Conservation (phyloP, 2,329 filamentous ascomycete species). For the Paradendryphiella salina region DNA sequence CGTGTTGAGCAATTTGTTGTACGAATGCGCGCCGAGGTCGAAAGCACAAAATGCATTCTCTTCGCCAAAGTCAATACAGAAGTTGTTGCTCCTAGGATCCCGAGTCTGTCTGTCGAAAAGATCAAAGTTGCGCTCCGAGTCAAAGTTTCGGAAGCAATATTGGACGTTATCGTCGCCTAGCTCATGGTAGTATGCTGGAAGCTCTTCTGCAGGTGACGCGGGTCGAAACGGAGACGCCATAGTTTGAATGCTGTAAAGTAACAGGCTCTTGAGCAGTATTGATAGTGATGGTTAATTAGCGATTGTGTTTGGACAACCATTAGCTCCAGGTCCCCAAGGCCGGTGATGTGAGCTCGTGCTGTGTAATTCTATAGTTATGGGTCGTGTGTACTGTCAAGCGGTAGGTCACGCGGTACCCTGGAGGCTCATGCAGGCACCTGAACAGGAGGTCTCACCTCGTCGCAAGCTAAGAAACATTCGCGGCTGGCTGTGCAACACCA, state of each 20-base stretch:
- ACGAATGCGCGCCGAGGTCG: constrained; percentile 53
- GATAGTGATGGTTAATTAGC: constrained; percentile 3
- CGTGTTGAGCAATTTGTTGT: constrained; percentile 44
- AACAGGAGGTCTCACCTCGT: constrained; percentile 32
- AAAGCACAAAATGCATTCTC: constrained; percentile 60
- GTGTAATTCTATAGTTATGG: constrained; percentile 15
- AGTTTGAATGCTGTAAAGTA: neutral
- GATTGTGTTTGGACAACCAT: constrained; percentile 2
- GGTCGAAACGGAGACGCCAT: constrained; percentile 39
- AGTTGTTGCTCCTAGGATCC: constrained; percentile 56
- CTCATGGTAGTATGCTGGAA: constrained; percentile 44
- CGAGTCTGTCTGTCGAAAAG: constrained; percentile 50
- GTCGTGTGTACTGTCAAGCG: constrained; percentile 25
- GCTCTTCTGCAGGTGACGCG: constrained; percentile 31
- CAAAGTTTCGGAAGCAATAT: constrained; percentile 58
- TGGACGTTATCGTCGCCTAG: constrained; percentile 40
- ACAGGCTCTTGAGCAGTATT: neutral
- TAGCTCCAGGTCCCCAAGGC: constrained; percentile 7
- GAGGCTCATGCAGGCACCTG: constrained; percentile 16
- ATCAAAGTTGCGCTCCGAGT: constrained; percentile 54
- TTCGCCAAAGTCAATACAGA: constrained; percentile 67
- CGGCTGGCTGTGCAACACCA: constrained; percentile 10
- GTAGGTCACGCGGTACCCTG: constrained; percentile 32
- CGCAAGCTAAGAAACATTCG: neutral
- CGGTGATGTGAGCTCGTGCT: constrained; percentile 36